Conservation (phyloP, 1,139 yeast species). For the Suhomyces panamericanus region DNA sequence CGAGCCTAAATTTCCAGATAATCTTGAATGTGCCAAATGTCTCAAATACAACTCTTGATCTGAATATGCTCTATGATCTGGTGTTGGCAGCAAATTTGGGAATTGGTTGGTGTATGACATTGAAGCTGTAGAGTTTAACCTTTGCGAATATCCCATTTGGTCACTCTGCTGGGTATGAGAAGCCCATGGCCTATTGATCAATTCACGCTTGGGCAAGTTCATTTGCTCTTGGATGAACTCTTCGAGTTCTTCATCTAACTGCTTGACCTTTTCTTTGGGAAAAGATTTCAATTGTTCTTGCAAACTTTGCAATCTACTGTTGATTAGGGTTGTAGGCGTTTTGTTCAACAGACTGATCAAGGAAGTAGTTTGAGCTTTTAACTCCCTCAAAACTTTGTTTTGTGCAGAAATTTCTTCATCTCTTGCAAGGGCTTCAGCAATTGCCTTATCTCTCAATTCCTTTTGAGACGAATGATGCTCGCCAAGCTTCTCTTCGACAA, state of each 20-base stretch:
- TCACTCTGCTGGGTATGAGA: constrained; percentile 11
- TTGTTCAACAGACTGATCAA: constrained; percentile 37
- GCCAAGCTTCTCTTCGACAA: constrained; percentile 5
- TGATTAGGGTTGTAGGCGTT: constrained; percentile 34
- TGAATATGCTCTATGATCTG: constrained; percentile 56
- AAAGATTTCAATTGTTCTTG: constrained; percentile 32
- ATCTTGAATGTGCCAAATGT: constrained; percentile 54
- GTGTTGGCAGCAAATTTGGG: constrained; percentile 45
- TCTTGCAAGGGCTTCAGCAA: constrained; percentile 47
- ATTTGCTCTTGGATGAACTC: constrained; percentile 39
- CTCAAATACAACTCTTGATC: constrained; percentile 76
- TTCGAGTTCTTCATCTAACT: constrained; percentile 45
- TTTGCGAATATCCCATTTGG: constrained; percentile 14
- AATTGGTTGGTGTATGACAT: constrained; percentile 32
- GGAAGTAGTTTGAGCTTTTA: constrained; percentile 30
- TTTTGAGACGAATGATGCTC: constrained; percentile 23
- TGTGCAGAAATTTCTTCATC: constrained; percentile 44
- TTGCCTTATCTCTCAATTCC: constrained; percentile 41
- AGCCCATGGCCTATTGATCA: constrained; percentile 41
- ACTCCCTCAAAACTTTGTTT: constrained; percentile 39
- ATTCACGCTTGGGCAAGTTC: constrained; percentile 35
- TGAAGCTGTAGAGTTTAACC: constrained; percentile 33
- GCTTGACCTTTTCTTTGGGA: constrained; percentile 37
- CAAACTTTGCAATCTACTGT: constrained; percentile 32
- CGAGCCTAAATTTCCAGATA: constrained; percentile 62